Conservation (phyloP, 2,329 filamentous ascomycete genomes). For the Fragosphaeria purpurea region DNA sequence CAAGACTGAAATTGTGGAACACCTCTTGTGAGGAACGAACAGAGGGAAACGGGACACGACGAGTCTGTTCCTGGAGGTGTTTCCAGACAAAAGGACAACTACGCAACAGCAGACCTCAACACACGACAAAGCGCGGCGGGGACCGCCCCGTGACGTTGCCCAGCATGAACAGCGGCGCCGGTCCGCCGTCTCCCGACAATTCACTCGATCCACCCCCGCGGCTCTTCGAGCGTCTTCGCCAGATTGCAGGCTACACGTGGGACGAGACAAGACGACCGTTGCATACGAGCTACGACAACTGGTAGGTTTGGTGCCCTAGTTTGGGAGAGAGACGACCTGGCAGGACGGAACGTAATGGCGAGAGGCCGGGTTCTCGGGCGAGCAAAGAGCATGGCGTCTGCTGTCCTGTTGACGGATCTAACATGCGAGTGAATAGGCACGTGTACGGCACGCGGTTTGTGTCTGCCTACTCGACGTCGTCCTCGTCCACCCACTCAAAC, state of each 20-base stretch:
- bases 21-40: neutral
- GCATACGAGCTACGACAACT: slow-evolving; percentile 77
- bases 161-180: slow-evolving; percentile 37
- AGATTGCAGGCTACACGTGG: slow-evolving; percentile 68
- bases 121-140: neutral
- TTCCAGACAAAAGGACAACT: too few relatives aligned
- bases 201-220: slow-evolving; percentile 54
- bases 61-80: too few relatives aligned
- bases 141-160: slow-evolving; percentile 1
- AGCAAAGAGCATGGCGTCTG: neutral
- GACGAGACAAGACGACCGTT: slow-evolving; percentile 51
- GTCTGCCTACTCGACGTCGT: slow-evolving; percentile 37
- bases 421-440: slow-evolving; percentile 37
- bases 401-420: neutral
- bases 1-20: neutral
- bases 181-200: slow-evolving; percentile 39
- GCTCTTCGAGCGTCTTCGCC: slow-evolving; percentile 62
- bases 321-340: too few relatives aligned
- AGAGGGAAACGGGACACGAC: neutral
- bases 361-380: neutral
- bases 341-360: neutral
- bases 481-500: slow-evolving; percentile 21
- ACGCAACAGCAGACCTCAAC: too few relatives aligned
- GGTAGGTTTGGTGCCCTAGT: slow-evolving; percentile 36
- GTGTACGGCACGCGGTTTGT: slow-evolving; percentile 53